Conservation (phyloP, 192 early-diverging fungal genomes). For the Coemansia sp. region DNA sequence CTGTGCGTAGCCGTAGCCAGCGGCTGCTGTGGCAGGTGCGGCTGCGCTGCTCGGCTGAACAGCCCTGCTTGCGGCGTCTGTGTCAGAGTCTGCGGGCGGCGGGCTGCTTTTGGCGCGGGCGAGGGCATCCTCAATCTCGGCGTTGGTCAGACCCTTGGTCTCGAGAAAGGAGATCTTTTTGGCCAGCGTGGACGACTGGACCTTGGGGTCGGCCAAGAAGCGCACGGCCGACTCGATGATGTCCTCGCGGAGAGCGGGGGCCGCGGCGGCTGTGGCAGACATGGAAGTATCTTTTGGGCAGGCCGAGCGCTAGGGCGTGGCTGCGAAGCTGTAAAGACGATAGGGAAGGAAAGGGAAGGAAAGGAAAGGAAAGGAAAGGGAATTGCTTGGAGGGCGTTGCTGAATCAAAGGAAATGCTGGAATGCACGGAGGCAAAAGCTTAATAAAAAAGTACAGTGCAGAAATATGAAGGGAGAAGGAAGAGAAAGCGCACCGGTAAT, state of each 20-base stretch:
- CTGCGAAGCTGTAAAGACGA: no score
- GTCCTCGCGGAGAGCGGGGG: slow-evolving; percentile 58
- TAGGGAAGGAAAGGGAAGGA: slow-evolving; percentile 1
- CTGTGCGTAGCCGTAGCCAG: slow-evolving; percentile 39
- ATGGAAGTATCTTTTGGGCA: no score
- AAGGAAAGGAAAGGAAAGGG: no score
- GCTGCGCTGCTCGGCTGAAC: background rate
- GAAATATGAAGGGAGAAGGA: no score
- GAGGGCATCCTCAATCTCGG: slow-evolving; percentile 90
- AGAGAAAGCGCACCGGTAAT: no score
- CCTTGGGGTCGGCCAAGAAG: slow-evolving; percentile 91
- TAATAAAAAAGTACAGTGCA: no score
- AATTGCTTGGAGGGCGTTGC: no score
- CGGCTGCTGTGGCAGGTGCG: slow-evolving; percentile 1
- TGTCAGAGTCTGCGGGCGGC: slow-evolving; percentile 41
- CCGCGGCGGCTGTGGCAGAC: slow-evolving; percentile 5
- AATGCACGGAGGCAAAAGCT: no score
- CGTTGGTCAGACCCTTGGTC: slow-evolving; percentile 85
- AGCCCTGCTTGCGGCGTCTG: slow-evolving; percentile 7
- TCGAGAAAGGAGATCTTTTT: slow-evolving; percentile 96
- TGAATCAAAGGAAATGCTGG: no score
- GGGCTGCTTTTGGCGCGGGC: slow-evolving; percentile 52
- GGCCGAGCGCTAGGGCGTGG: no score
- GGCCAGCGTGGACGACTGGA: slow-evolving; percentile 80
- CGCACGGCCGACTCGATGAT: slow-evolving; percentile 79